Conservation (phyloP, 163 green algal genomes). For the Chlamydomonas reinhardtii region DNA sequence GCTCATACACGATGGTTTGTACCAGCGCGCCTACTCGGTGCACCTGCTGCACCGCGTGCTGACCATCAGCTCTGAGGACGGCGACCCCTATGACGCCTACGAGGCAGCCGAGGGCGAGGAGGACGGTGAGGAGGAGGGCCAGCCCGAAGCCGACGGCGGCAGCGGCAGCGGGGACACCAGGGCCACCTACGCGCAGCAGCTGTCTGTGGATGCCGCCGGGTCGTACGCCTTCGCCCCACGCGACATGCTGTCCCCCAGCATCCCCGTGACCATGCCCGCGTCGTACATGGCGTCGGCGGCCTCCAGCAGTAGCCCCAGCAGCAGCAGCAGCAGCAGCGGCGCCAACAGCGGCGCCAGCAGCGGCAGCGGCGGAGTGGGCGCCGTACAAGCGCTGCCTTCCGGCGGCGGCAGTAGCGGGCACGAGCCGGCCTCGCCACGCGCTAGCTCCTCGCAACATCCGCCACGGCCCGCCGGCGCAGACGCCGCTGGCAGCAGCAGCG, state of each 20-base stretch:
- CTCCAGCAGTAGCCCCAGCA: too few relatives aligned
- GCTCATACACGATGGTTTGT: constrained; percentile 38
- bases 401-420: background rate
- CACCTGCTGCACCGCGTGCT: constrained; percentile 38
- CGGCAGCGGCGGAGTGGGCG: too few relatives aligned
- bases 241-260: constrained; percentile 33
- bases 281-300: background rate
- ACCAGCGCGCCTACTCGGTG: constrained; percentile 43
- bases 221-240: constrained; percentile 36
- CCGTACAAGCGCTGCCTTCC: too few relatives aligned
- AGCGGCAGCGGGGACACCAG: background rate
- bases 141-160: background rate
- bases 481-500: too few relatives aligned
- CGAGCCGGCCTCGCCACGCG: too few relatives aligned
- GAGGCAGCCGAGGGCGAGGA: background rate
- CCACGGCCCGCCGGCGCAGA: too few relatives aligned
- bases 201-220: background rate
- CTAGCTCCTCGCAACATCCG: too few relatives aligned
- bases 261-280: background rate
- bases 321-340: background rate
- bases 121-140: background rate
- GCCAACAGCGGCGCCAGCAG: too few relatives aligned
- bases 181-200: background rate
- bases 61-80: constrained; percentile 41
- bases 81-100: constrained; percentile 36